phyloP scores from a whole-genome alignment of 164 flowering plant species.

The Nymphaea colorata region DNA sequence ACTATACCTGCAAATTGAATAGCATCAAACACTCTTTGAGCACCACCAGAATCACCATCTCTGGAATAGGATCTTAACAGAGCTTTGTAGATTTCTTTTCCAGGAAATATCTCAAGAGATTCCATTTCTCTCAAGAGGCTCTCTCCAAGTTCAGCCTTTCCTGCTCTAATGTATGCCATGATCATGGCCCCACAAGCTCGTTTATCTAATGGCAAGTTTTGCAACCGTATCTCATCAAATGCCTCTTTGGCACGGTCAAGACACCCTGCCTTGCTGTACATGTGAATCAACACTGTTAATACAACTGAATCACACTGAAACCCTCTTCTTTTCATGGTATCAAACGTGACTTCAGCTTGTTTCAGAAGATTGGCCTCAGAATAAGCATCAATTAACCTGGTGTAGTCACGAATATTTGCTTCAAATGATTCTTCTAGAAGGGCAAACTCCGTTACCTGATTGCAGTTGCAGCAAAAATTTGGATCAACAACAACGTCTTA shows the following conservation, averaged over 20 bases:
- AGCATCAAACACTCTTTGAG: constrained; percentile 71
- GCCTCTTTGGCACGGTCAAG: constrained; percentile 49
- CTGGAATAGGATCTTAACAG: constrained; percentile 71
- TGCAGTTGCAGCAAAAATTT: background rate
- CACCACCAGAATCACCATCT: constrained; percentile 51
- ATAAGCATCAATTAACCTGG: constrained; percentile 64
- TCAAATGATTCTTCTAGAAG: constrained; percentile 72
- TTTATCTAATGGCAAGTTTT: constrained; percentile 57
- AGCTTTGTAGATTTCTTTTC: constrained; percentile 85
- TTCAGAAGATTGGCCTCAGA: constrained; percentile 45
- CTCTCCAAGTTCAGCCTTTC: constrained; percentile 50
- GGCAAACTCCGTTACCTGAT: constrained; percentile 59
- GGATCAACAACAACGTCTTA: background rate
- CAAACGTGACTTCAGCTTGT: constrained; percentile 50
- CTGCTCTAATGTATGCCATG: constrained; percentile 83
- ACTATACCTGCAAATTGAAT: constrained; percentile 62
- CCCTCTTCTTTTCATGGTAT: constrained; percentile 55
- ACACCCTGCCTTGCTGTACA: constrained; percentile 80
- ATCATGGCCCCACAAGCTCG: constrained; percentile 82
- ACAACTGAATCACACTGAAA: constrained; percentile 64
- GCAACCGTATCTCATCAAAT: constrained; percentile 61
- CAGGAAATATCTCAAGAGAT: constrained; percentile 41
- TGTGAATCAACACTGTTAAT: constrained; percentile 60
- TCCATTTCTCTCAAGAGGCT: constrained; percentile 65
- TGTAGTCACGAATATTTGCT: constrained; percentile 74